A percentile compares a stretch with the other conserved stretches of the same genome.
phyloP scores from a whole-genome alignment of 2,329 filamentous ascomycete genomes.

The Orbilia blumenaviensis region DNA sequence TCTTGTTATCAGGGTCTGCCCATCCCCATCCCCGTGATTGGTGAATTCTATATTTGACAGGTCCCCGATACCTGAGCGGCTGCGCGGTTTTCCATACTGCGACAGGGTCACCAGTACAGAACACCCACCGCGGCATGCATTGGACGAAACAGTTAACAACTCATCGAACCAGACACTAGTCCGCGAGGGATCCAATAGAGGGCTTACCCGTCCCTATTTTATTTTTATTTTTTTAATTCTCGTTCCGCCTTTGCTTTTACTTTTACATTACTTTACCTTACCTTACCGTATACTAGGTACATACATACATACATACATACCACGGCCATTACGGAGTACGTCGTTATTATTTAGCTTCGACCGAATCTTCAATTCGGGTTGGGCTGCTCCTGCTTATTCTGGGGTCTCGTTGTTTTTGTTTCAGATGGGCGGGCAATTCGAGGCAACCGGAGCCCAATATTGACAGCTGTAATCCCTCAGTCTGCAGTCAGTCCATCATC shows the following conservation, averaged over 20 bases:
- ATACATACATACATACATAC: too few relatives aligned
- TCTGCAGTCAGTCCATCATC: neutral
- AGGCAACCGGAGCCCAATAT: constrained; percentile 46
- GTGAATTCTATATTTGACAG: constrained; percentile 35
- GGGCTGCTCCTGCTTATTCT: constrained; percentile 53
- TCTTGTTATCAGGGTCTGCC: constrained; percentile 42
- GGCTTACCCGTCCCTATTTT: neutral
- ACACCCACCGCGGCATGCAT: constrained; percentile 26
- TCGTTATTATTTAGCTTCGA: constrained; percentile 14
- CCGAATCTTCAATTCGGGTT: neutral
- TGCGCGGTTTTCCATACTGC: constrained; percentile 41
- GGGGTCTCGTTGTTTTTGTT: constrained; percentile 52
- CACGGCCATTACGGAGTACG: too few relatives aligned
- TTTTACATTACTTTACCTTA: neutral
- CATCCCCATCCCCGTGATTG: constrained; percentile 24
- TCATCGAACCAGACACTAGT: constrained; percentile 51
- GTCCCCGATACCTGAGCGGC: constrained; percentile 39
- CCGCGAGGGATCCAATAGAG: constrained; percentile 29
- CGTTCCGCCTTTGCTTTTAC: constrained; percentile 14
- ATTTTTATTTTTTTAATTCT: neutral
- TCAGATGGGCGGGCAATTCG: constrained; percentile 51
- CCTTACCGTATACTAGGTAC: neutral
- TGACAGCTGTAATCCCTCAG: constrained; percentile 51
- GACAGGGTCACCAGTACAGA: constrained; percentile 40
- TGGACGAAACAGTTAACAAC: constrained; percentile 55